phyloP scores from a whole-genome alignment of 148 eudicot species.

The Rhododendron williamsianum region DNA sequence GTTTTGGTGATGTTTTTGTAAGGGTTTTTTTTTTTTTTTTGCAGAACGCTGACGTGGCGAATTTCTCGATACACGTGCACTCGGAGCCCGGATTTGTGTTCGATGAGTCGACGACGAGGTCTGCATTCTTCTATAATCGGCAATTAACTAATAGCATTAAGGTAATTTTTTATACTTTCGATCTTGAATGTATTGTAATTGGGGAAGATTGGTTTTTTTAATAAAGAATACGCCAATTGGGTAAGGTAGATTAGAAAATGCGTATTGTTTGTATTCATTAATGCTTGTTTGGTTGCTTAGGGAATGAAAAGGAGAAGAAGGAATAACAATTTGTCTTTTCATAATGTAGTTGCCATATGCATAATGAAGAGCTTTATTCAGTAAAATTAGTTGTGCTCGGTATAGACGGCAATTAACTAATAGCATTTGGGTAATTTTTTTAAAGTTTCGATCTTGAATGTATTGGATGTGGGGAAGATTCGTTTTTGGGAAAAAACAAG shows the following conservation, averaged over 20 bases:
- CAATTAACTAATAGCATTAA: conserved; percentile 74
- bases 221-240: neutral
- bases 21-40: conserved; percentile 5
- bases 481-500: neutral
- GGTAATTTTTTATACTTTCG: conserved; percentile 33
- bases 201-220: neutral
- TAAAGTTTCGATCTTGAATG: neutral
- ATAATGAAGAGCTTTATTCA: too few species aligned
- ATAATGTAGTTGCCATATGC: neutral
- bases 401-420: too few species aligned
- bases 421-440: neutral
- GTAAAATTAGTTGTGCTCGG: too few species aligned
- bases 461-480: neutral
- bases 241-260: neutral
- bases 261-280: too few species aligned
- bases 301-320: neutral
- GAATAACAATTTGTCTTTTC: neutral
- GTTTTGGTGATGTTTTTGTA: neutral
- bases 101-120: conserved; percentile 73
- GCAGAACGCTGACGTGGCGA: conserved; percentile 65
- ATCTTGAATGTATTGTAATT: neutral
- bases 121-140: conserved; percentile 58
- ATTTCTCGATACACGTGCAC: conserved; percentile 71
- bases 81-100: conserved; percentile 88
- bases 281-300: neutral